Evolutionary conservation across 768 basidiomycete species (phyloP).

Genomic region (Termitomyces bulborhizus): DNA sequence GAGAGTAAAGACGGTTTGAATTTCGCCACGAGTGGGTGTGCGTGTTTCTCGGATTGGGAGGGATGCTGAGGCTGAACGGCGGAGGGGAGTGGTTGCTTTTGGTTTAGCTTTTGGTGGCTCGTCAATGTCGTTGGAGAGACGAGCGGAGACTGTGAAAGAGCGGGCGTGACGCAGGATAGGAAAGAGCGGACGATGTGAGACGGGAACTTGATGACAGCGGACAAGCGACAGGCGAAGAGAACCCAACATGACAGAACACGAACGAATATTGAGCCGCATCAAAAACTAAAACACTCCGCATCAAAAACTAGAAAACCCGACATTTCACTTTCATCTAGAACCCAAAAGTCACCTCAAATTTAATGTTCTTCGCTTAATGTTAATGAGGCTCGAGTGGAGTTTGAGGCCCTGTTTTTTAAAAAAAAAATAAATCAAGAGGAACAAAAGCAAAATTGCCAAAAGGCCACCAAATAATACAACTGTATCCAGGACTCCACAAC

Average conservation of each 20-base stretch:
- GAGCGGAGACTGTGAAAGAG: background rate
- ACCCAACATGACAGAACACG: background rate
- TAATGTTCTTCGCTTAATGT: too few species aligned
- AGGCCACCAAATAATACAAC: too few species aligned
- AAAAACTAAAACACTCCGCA: background rate
- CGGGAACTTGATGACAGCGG: background rate
- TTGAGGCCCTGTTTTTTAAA: too few species aligned
- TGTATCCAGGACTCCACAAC: too few species aligned
- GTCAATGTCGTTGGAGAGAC: background rate
- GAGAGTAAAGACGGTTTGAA: slow-evolving; percentile 74
- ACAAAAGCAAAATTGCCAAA: too few species aligned
- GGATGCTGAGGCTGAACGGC: slow-evolving; percentile 81
- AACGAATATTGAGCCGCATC: background rate
- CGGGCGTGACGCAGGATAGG: background rate
- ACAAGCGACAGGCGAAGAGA: background rate
- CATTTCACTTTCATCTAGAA: too few species aligned
- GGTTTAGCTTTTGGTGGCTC: slow-evolving; percentile 56
- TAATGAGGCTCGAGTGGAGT: too few species aligned
- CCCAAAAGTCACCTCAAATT: background rate
- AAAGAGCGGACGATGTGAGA: background rate
- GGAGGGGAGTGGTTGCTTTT: slow-evolving; percentile 74
- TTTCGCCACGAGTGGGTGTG: slow-evolving; percentile 77
- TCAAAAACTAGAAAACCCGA: too few species aligned
- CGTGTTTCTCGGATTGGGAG: slow-evolving; percentile 82
- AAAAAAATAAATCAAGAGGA: too few species aligned